phyloP scores from a whole-genome alignment of 2,329 filamentous ascomycete species.

The Thermothelomyces thermophilus region DNA sequence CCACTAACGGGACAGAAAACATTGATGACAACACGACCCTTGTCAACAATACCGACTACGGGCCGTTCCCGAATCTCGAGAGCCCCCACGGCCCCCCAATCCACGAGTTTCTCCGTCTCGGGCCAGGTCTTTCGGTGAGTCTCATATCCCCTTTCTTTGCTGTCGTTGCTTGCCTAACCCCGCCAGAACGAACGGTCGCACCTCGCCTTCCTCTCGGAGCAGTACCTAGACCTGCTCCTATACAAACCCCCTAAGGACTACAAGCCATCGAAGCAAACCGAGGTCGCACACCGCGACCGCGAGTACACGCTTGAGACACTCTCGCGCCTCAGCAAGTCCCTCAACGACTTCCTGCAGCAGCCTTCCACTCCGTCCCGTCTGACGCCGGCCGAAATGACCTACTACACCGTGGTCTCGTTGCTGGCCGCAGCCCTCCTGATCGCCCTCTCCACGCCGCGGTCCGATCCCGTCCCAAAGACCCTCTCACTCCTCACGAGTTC shows the following conservation, averaged over 20 bases:
- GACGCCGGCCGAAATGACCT: slow-evolving; percentile 38
- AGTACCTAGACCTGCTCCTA: slow-evolving; percentile 44
- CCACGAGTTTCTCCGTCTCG: slow-evolving; percentile 41
- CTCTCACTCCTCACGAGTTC: slow-evolving; percentile 10
- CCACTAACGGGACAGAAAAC: slow-evolving; percentile 31
- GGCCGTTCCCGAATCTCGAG: slow-evolving; percentile 44
- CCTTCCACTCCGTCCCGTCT: slow-evolving; percentile 26
- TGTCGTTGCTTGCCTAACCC: background rate
- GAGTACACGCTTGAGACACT: slow-evolving; percentile 39
- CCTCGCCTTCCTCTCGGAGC: slow-evolving; percentile 43
- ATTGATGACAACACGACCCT: slow-evolving; percentile 36
- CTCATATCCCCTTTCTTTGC: background rate
- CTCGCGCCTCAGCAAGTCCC: slow-evolving; percentile 36
- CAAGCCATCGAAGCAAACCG: slow-evolving; percentile 38
- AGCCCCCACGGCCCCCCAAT: slow-evolving; percentile 34
- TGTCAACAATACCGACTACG: slow-evolving; percentile 44
- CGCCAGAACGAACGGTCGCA: slow-evolving; percentile 44
- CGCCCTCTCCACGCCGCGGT: slow-evolving; percentile 20
- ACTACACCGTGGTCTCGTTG: slow-evolving; percentile 39
- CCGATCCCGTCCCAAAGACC: slow-evolving; percentile 16
- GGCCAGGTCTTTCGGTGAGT: slow-evolving; percentile 45
- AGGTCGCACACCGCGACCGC: slow-evolving; percentile 37
- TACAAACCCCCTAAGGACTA: slow-evolving; percentile 45
- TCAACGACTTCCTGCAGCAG: slow-evolving; percentile 34
- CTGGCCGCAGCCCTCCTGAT: slow-evolving; percentile 30